Percentiles rank a stretch among this genome's conserved stretches.
Conservation (phyloP, 2,329 filamentous ascomycete genomes). For the Trichoderma cornu-damae region DNA sequence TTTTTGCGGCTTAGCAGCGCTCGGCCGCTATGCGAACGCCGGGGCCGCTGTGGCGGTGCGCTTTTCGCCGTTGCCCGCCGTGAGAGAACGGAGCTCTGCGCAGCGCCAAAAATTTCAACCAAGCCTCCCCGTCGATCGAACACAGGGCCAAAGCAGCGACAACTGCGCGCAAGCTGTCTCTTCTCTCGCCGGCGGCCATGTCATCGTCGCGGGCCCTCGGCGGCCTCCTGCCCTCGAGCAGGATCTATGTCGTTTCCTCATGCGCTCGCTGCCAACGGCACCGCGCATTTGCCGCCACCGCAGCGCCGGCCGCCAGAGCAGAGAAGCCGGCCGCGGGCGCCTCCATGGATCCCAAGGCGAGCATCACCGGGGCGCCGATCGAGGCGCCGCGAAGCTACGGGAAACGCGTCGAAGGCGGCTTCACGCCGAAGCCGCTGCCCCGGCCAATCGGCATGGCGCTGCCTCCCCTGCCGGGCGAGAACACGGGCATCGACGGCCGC, state of each 20-base stretch:
- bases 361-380: constrained; percentile 44
- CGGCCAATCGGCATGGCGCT: constrained; percentile 77
- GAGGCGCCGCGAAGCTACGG: constrained; percentile 58
- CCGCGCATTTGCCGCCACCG: constrained; percentile 43
- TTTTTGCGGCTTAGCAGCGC: constrained; percentile 2
- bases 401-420: constrained; percentile 46
- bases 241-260: constrained; percentile 32
- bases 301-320: constrained; percentile 28
- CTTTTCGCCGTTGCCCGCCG: neutral
- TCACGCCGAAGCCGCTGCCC: constrained; percentile 54
- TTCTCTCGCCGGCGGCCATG: constrained; percentile 1
- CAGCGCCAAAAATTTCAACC: neutral
- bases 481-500: constrained; percentile 69
- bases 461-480: constrained; percentile 72
- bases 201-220: constrained; percentile 29
- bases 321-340: constrained; percentile 35
- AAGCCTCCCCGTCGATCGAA: neutral
- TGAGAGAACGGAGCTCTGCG: constrained; percentile 5
- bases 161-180: neutral
- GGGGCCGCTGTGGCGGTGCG: neutral
- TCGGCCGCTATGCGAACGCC: constrained; percentile 4
- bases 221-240: constrained; percentile 22
- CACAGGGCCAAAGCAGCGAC: neutral
- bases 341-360: constrained; percentile 36
- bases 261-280: constrained; percentile 51